Evolutionary conservation across 768 basidiomycete species (phyloP).

Genomic region (Sporobolomyces roseus): DNA sequence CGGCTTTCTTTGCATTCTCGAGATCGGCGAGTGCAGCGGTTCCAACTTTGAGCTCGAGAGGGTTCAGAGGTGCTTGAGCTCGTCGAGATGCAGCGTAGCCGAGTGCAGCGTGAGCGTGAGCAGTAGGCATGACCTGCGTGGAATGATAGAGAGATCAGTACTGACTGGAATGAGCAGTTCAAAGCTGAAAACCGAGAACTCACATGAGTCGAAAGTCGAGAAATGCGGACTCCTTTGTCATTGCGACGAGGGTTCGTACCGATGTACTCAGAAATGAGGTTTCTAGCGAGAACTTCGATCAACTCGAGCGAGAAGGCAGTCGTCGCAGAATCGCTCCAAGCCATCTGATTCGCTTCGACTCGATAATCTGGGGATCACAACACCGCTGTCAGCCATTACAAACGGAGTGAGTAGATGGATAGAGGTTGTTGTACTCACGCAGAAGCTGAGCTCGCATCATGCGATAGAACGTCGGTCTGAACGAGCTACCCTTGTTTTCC

Average conservation of each 20-base stretch:
- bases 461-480: background rate
- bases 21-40: background rate
- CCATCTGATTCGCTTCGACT: background rate
- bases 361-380: background rate
- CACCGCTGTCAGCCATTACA: background rate
- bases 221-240: background rate
- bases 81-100: background rate
- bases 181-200: background rate
- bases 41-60: background rate
- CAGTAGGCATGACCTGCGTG: background rate
- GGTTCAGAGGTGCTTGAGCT: background rate
- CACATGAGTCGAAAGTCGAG: background rate
- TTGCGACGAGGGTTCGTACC: background rate
- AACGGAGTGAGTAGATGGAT: background rate
- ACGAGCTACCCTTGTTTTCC: background rate
- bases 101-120: background rate
- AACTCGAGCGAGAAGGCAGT: background rate
- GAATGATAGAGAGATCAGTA: no score
- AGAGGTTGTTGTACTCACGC: background rate
- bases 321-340: background rate
- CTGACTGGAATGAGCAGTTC: background rate
- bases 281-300: background rate
- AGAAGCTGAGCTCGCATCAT: background rate
- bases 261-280: background rate
- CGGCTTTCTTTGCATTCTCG: background rate